phyloP scores from a whole-genome alignment of 805 yeast species.

The Suhomyces prunicola region DNA sequence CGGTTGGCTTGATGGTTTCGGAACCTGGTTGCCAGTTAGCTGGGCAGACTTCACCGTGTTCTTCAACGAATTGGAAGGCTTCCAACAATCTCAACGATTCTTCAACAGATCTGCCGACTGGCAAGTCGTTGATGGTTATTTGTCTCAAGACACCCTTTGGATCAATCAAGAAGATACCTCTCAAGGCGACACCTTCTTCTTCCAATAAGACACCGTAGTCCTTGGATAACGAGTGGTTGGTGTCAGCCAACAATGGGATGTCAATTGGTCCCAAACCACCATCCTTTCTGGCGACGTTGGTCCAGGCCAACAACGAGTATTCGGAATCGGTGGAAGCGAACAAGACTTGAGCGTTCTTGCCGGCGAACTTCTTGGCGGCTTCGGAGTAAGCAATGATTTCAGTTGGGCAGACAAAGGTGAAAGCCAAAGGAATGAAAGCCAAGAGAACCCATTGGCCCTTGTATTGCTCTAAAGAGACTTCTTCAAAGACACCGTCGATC shows the following conservation, averaged over 20 bases:
- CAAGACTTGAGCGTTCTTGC: constrained; percentile 81
- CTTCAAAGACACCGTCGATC: constrained; percentile 94
- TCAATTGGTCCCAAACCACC: constrained; percentile 97
- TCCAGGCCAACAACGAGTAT: constrained; percentile 97
- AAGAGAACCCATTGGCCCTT: constrained; percentile 97
- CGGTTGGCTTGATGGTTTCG: constrained; percentile 85
- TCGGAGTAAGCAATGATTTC: constrained; percentile 98
- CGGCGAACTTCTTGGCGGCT: constrained; percentile 85
- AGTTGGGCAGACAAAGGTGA: constrained; percentile 99
- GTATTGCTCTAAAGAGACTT: constrained; percentile 89
- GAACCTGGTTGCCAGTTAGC: constrained; percentile 95
- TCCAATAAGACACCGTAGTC: constrained; percentile 97
- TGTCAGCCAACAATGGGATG: constrained; percentile 94
- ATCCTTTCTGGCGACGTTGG: constrained; percentile 91
- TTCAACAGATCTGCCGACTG: constrained; percentile 98
- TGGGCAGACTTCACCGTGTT: constrained; percentile 99
- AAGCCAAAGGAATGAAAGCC: constrained; percentile 97
- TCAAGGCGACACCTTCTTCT: constrained; percentile 95
- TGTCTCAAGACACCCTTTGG: constrained; percentile 95
- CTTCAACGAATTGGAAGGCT: constrained; percentile 99
- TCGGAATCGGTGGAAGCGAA: constrained; percentile 99
- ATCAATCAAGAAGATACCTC: constrained; percentile 98
- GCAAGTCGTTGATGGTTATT: constrained; percentile 96
- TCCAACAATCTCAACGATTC: constrained; percentile 97
- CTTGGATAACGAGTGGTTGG: constrained; percentile 89